Evolutionary conservation across 176 grass and related monocot genomes (phyloP).

Genomic region (Oryza coarctata): DNA sequence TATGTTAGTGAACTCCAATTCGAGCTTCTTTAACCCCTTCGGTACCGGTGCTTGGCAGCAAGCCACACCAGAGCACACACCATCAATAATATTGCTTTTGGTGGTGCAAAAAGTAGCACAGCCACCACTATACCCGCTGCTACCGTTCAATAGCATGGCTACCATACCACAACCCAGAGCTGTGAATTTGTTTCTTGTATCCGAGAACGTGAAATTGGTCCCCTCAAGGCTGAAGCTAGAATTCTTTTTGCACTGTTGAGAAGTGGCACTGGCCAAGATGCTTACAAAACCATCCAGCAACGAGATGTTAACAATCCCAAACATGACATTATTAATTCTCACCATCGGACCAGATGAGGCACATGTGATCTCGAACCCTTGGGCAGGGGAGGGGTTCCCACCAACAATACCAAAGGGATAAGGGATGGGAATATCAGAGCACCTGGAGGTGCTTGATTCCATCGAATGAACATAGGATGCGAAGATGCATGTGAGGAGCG

Average conservation of each 20-base stretch:
- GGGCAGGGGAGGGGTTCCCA: background rate
- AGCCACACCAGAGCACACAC: slow-evolving; percentile 57
- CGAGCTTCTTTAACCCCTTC: slow-evolving; percentile 29
- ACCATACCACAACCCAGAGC: slow-evolving; percentile 55
- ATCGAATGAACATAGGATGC: slow-evolving; percentile 16
- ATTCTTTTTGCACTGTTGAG: background rate
- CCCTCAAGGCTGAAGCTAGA: slow-evolving; percentile 37
- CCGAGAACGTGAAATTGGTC: slow-evolving; percentile 58
- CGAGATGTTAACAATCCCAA: slow-evolving; percentile 42
- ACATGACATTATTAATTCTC: background rate
- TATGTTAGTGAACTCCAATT: slow-evolving; percentile 39
- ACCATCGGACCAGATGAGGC: slow-evolving; percentile 3
- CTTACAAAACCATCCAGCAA: slow-evolving; percentile 37
- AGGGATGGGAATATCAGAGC: slow-evolving; percentile 30
- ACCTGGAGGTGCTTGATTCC: background rate
- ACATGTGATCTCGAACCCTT: slow-evolving; percentile 33
- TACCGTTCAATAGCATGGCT: slow-evolving; percentile 31
- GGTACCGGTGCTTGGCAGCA: slow-evolving; percentile 53
- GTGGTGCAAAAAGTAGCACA: slow-evolving; percentile 51
- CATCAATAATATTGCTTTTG: background rate
- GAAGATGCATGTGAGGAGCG: background rate
- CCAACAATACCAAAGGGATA: slow-evolving; percentile 56
- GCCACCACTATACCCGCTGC: slow-evolving; percentile 13
- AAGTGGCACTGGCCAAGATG: slow-evolving; percentile 10
- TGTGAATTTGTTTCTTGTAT: slow-evolving; percentile 58